Percentiles rank a stretch among this genome's conserved stretches.
Conservation (phyloP, 257 asterid species). For the Cruciata laevipes region DNA sequence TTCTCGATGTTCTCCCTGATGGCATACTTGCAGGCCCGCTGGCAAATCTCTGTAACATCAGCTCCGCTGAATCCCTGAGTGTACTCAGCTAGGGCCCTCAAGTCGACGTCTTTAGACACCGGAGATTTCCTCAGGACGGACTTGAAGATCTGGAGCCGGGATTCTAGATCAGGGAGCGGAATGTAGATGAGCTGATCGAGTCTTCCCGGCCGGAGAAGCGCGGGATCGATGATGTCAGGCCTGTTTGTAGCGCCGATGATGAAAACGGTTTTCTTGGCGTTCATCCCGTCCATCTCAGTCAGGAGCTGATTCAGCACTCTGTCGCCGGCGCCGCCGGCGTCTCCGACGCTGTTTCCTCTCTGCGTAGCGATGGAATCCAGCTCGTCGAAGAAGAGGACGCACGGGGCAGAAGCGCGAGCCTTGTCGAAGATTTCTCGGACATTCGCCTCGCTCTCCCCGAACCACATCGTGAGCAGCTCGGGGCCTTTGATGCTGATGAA, state of each 20-base stretch:
- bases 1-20: neutral
- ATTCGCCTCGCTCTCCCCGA: neutral
- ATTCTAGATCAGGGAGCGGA: neutral
- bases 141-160: neutral
- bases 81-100: neutral
- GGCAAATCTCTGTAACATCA: neutral
- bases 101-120: neutral
- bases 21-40: neutral
- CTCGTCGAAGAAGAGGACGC: neutral
- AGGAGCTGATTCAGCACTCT: neutral
- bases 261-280: neutral
- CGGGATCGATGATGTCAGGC: neutral
- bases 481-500: neutral
- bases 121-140: neutral
- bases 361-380: neutral
- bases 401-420: neutral
- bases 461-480: neutral
- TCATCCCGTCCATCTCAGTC: neutral
- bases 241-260: neutral
- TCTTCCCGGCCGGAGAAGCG: neutral
- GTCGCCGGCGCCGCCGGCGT: neutral
- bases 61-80: neutral
- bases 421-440: slow-evolving; percentile 2
- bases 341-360: neutral
- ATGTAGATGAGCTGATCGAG: neutral